Evolutionary conservation across 2,329 filamentous ascomycete species (phyloP), one percentile per base, ranked within the genome.

Genomic region (Epichloe sylvatica): DNA sequence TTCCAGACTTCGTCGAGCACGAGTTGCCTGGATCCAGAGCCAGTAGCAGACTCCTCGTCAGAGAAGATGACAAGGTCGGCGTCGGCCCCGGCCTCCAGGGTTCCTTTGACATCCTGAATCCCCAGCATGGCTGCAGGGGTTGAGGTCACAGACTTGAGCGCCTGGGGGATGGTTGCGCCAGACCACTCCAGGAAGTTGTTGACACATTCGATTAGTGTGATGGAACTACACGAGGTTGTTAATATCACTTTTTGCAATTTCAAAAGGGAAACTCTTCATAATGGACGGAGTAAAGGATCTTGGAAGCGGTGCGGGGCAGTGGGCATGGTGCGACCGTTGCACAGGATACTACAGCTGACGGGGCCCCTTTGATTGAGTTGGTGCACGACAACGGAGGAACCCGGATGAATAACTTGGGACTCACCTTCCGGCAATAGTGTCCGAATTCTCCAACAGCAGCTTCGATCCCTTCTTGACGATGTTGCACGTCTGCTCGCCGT

Each of bases 141-240:
- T 35, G 76, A 71, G 0, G 87, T 92, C 33, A 90, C 86, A 8
- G 84, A 77, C 54, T 76, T 77, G 43, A 92, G 66, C 1, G 83
- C 85, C 59, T 82, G 75, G 0, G 78, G 78, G 36, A 90, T 74
- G 36, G 73, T 74, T 5, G 78, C 76, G 13, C 82, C 83, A 1
- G 82, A 82, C 82, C 83, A 91, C 51, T 75, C 76, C 56, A 87
- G 71, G 63, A 92, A 90, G 65, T 92, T 92, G 60, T 81, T 84
- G 49, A 90, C 80, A 58, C 87, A 92, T 57, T 91, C 84, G 39
- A 90, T 75, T n/a, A 94, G 72, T 6, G 83, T 82, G 47, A 83
- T 80, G 40, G 80, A 81, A 57, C 79, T 83, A 47, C 39, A 9
- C 3, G n/a, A 19, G 13, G 8, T 9, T 25, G 49, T 57, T 44